Base-by-base conservation (phyloP, 2,329 filamentous ascomycete species). In the Davidsoniella australis region DNA sequence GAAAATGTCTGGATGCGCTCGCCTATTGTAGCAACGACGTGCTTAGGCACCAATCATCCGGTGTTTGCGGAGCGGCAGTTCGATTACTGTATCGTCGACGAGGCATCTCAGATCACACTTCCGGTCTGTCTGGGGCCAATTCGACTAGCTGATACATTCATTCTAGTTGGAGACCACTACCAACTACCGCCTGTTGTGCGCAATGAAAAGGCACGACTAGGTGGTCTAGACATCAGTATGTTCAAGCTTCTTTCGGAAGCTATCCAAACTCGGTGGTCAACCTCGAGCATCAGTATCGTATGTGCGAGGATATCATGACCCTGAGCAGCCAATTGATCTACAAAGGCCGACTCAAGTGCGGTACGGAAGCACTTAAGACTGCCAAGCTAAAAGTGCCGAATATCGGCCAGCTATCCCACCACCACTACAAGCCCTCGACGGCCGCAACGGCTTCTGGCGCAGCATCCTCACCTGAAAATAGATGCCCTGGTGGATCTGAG, bases 61-160 rank as follows among this genome's bases (percentile, higher is more conserved):
- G 68, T 98, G 7, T 96, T 98, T 65, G 82, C 76, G 50, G 83
- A 89, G 59, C 82, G 91, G 4, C 78, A 81, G 0, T 98, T 98
- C 57, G 91, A 98, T 64, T 96, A 95, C 61, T 98, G 91, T 60
- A 96, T 98, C 54, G 89, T 98, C 3, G 91, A 98, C 56, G 91
- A 98, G 64, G 91, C 91, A 0, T 95, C 88, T 2, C 91, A 98
- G 59, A 96, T 98, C 60, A 98, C 91, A 0, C 68, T 98, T 17
- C 91, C 91, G 0, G 89, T 95, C 17, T 96, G 91, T 56, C 70
- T 96, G 0, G 91, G 91, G 0, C 91, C 91, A 0, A 93, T 98
- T 56, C 79, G 91, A 9, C 85, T 95, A 76, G 87, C 91, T 4
- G 78, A 77, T 46, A 94, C 83, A 0, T 98, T 98, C 63, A 85